Percentiles rank a stretch among this genome's conserved stretches.
These are phyloP conservation scores for Trematosphaeria pertusa DNA, from an alignment of 2,329 filamentous ascomycete genomes.

Conservation along the genomic window DNA sequence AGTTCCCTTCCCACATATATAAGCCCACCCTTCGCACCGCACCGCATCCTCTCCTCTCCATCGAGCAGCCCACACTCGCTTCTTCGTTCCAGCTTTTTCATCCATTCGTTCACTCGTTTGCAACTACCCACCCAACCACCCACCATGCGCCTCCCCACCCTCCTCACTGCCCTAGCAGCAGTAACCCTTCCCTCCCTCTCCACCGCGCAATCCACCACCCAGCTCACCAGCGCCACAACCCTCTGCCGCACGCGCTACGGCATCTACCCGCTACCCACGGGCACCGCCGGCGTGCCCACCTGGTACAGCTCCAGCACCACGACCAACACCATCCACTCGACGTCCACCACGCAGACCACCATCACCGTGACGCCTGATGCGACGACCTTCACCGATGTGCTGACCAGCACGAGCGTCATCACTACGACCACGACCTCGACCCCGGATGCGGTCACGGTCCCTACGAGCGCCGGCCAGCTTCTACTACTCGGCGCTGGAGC, in stretches of 20 bases:
- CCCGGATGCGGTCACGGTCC: slow-evolving; percentile 20
- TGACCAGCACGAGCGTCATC: background rate
- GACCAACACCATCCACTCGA: slow-evolving; percentile 22
- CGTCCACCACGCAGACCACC: slow-evolving; percentile 19
- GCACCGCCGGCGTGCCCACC: slow-evolving; percentile 7
- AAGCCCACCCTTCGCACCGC: background rate
- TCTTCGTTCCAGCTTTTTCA: slow-evolving; percentile 14
- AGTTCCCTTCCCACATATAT: slow-evolving; percentile 2
- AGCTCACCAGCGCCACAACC: background rate
- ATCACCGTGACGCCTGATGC: slow-evolving; percentile 27
- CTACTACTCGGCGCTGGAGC: slow-evolving; percentile 15
- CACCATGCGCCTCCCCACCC: slow-evolving; percentile 24
- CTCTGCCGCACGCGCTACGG: slow-evolving; percentile 11
- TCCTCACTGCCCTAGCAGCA: slow-evolving; percentile 27
- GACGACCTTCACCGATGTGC: slow-evolving; percentile 26
- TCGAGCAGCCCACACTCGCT: slow-evolving; percentile 29
- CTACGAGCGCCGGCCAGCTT: slow-evolving; percentile 24
- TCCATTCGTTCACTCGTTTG: slow-evolving; percentile 12
- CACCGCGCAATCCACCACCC: slow-evolving; percentile 4
- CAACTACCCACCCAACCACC: slow-evolving; percentile 5
- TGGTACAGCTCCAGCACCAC: slow-evolving; percentile 16
- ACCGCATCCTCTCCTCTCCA: slow-evolving; percentile 7
- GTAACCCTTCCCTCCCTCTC: slow-evolving; percentile 16
- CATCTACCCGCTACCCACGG: slow-evolving; percentile 2
- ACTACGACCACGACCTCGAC: slow-evolving; percentile 22